Evolutionary conservation across 352 stramenopile species (phyloP).

Genomic region (Ochromonadaceae sp.): DNA sequence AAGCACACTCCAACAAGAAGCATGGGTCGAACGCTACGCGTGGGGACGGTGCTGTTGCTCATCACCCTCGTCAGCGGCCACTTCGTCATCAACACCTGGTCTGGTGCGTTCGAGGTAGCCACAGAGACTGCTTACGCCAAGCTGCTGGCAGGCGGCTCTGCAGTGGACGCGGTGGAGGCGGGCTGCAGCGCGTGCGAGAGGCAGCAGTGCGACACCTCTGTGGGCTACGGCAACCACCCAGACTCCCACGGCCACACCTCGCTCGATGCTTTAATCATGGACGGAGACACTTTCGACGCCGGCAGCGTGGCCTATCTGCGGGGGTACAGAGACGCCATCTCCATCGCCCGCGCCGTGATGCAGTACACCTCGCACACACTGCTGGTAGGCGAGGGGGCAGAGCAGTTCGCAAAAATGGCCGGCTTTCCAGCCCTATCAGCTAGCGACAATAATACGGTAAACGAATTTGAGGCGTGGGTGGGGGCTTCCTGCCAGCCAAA

Average conservation of each 20-base stretch:
- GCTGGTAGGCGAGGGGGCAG: slow-evolving; percentile 57
- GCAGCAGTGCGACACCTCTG: slow-evolving; percentile 62
- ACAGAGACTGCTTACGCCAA: slow-evolving; percentile 3
- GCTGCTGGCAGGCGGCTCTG: background rate
- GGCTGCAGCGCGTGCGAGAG: slow-evolving; percentile 17
- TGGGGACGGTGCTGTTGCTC: too few relatives aligned
- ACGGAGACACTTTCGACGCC: slow-evolving; percentile 58
- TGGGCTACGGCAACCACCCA: slow-evolving; percentile 64
- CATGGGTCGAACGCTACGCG: too few relatives aligned
- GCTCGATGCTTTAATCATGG: slow-evolving; percentile 73
- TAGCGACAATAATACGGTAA: slow-evolving; percentile 46
- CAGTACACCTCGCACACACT: slow-evolving; percentile 64
- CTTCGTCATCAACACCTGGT: slow-evolving; percentile 29
- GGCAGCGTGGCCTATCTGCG: slow-evolving; percentile 56
- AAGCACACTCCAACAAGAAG: too few relatives aligned
- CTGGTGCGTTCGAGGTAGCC: slow-evolving; percentile 19
- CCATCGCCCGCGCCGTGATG: slow-evolving; percentile 57
- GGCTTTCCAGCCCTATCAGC: slow-evolving; percentile 50
- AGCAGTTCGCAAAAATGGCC: slow-evolving; percentile 71
- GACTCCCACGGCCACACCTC: slow-evolving; percentile 64
- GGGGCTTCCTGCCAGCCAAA: slow-evolving; percentile 59
- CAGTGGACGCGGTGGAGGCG: slow-evolving; percentile 14
- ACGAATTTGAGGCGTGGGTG: slow-evolving; percentile 44
- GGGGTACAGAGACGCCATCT: slow-evolving; percentile 56
- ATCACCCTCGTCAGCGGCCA: too few relatives aligned